Evolutionary conservation across 106 monocot species (phyloP), one percentile per base, ranked within the genome.

Genomic region (Hemerocallis citrina): DNA sequence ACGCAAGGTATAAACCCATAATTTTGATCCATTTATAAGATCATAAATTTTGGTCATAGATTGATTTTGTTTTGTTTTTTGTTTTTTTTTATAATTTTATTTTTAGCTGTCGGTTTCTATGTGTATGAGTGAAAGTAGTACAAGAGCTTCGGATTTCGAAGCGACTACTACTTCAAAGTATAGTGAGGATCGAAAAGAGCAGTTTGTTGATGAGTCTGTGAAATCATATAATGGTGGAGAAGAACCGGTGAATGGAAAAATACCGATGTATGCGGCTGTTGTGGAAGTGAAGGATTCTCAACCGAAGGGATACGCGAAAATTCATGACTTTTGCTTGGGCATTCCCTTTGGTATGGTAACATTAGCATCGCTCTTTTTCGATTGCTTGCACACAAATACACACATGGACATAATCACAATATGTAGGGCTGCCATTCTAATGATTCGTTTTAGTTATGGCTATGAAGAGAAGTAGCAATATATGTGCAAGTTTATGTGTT

Each of bases 281-380:
- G 62, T 48, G 32, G 75, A 75, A n/a, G n/a, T n/a, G n/a, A 7
- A 52, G 24, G 31, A 36, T n/a, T 11, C 51, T 27, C 43, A 63
- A 63, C 40, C 37, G 35, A 75, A 67, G 30, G 57, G 38, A n/a
- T 42, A 68, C 48, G 75, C 75, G 44, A 63, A 68, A 59, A 56
- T 75, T 37, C 75, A 75, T 56, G 75, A 75, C 19, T 75, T 75
- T 69, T 75, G 75, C 61, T 51, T 75, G 21, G 75, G 75, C 36
- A 75, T 75, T 11, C 75, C 75, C 12, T 75, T 69, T 51, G 75
- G 68, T 75, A 57, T 63, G 68, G 55, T 5, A 40, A 15, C 7
- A 33, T 23, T 42, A 17, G 30, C 5, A 44, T 29, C 6, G 11
- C 25, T 52, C 11, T 22, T 1, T 22, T 1, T 29, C 25, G 25